A percentile compares a stretch with the other conserved stretches of the same genome.
These are phyloP conservation scores for Gossypium arboreum DNA, from an alignment of 345 rosid species.

Conservation along the genomic window DNA sequence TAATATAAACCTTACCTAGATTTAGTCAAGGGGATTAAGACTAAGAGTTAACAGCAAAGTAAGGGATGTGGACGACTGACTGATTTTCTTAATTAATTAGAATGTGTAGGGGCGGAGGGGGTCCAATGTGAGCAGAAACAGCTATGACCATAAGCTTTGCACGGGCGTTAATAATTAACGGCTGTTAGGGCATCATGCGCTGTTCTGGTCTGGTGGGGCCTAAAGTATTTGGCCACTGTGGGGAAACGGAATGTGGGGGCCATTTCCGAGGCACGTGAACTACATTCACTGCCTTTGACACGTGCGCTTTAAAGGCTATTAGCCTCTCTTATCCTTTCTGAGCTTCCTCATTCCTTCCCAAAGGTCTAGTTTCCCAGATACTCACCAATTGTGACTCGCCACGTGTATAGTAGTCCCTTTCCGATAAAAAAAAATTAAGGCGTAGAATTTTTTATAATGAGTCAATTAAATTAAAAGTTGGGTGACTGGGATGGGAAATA, in stretches of 20 bases:
- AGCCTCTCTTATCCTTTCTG: not conserved
- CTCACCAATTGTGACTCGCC: no score
- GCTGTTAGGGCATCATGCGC: slow-evolving; percentile 20
- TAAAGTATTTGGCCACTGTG: no score
- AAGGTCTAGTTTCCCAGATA: not conserved
- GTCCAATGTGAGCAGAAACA: slow-evolving; percentile 8
- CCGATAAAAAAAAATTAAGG: not conserved
- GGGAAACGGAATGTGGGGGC: not conserved
- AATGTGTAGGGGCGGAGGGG: not conserved
- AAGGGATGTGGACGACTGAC: not conserved
- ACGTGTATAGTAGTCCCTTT: no score
- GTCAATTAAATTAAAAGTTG: not conserved
- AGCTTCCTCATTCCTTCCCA: not conserved
- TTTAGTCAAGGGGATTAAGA: not conserved
- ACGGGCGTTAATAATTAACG: slow-evolving; percentile 18
- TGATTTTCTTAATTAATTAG: not conserved
- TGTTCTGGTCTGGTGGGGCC: slow-evolving; percentile 5
- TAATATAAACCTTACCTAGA: not conserved
- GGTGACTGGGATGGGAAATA: not conserved
- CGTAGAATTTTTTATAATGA: not conserved
- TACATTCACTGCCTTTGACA: slow-evolving; percentile 16
- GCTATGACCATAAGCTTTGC: slow-evolving; percentile 13
- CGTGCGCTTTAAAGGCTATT: slow-evolving; percentile 17
- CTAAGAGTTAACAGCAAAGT: not conserved
- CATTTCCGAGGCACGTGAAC: slow-evolving; percentile 27